Evolutionary conservation across 441 rosid species (phyloP).

Genomic region (Cnidoscolus chayamansa): DNA sequence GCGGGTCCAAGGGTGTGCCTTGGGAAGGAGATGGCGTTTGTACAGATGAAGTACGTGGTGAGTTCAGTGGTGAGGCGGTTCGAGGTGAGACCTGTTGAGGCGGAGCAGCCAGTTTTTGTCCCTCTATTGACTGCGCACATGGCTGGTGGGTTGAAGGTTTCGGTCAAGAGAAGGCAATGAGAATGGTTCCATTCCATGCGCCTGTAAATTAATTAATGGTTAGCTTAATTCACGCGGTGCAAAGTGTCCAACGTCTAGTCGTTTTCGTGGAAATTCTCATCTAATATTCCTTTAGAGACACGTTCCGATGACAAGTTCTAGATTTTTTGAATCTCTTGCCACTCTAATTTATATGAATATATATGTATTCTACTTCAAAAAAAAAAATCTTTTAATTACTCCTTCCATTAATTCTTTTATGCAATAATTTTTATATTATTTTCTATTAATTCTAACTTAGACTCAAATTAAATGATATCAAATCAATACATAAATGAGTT

Average conservation of each 20-base stretch:
- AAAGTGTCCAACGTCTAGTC: neutral
- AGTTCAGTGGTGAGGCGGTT: conserved; percentile 50
- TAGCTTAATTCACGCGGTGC: neutral
- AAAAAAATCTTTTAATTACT: too few species aligned
- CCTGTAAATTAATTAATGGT: neutral
- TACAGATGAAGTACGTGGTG: conserved; percentile 72
- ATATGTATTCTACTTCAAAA: too few species aligned
- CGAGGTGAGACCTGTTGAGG: conserved; percentile 42
- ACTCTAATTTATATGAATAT: too few species aligned
- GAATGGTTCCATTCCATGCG: neutral
- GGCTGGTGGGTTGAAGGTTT: conserved; percentile 74
- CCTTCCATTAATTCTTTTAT: too few species aligned
- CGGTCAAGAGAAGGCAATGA: conserved; percentile 39
- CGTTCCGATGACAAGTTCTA: too few species aligned
- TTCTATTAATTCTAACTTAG: too few species aligned
- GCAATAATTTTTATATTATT: too few species aligned
- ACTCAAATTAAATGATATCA: too few species aligned
- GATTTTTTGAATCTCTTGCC: too few species aligned
- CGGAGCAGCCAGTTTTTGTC: conserved; percentile 48
- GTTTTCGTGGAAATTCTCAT: too few species aligned
- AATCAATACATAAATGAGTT: too few species aligned
- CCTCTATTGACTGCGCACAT: conserved; percentile 78
- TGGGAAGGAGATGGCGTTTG: conserved; percentile 77
- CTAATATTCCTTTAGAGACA: too few species aligned
- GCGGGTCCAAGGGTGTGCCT: conserved; percentile 79